Evolutionary conservation across 2,329 filamentous ascomycete species (phyloP).

Genomic region (Intubia oerlemansii): DNA sequence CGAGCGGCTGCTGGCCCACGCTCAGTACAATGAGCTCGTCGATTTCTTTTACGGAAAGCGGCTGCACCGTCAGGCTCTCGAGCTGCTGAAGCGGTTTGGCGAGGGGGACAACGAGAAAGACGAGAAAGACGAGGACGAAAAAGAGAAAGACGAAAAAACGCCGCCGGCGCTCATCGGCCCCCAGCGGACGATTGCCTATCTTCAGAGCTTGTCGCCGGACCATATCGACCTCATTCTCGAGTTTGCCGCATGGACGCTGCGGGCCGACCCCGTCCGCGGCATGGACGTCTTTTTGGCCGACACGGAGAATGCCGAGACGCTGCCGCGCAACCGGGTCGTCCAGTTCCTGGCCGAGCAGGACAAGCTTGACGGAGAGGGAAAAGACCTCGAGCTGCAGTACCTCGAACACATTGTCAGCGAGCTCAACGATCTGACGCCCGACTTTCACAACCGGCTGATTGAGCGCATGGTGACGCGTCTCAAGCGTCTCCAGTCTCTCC

Average conservation of each 20-base stretch:
- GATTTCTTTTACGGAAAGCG: constrained; percentile 95
- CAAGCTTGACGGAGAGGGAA: no score
- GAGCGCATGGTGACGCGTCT: constrained; percentile 44
- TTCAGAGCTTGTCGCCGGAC: constrained; percentile 74
- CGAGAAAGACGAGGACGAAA: neutral
- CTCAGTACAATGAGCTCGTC: constrained; percentile 82
- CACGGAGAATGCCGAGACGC: constrained; percentile 79
- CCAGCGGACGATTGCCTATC: constrained; percentile 63
- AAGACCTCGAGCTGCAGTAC: constrained; percentile 59
- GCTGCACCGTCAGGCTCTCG: constrained; percentile 69
- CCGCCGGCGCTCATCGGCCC: constrained; percentile 49
- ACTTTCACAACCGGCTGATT: constrained; percentile 71
- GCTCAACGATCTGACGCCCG: constrained; percentile 61
- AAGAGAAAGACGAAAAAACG: neutral
- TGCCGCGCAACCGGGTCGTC: constrained; percentile 59
- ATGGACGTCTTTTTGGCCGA: constrained; percentile 92
- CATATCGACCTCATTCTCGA: constrained; percentile 82
- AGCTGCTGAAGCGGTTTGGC: constrained; percentile 65
- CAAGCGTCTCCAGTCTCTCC: no score
- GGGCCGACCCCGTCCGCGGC: constrained; percentile 47
- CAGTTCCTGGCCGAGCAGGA: constrained; percentile 54
- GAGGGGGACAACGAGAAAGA: constrained; percentile 25
- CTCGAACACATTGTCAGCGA: constrained; percentile 82
- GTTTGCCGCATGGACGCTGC: constrained; percentile 74
- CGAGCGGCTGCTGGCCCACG: constrained; percentile 71